Evolutionary conservation across 139 green algal genomes (phyloP), one percentile per base, ranked within the genome.

Genomic region (Gonium pectorale): DNA sequence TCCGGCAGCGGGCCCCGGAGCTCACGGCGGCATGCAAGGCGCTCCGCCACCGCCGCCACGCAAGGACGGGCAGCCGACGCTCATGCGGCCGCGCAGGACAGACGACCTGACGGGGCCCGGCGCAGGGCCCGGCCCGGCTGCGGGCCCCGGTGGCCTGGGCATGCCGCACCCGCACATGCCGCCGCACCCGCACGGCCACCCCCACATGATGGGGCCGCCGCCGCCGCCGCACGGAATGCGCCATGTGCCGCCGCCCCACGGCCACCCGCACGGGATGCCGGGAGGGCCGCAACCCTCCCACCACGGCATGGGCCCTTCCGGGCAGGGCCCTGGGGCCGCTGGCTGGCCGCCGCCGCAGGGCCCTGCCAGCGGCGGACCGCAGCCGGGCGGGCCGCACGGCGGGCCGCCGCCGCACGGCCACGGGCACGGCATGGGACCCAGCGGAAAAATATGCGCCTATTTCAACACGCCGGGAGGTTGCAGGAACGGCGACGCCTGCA

Each of bases 401-500:
- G 15, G 49, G 21, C 46, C 46, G 37, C 27, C 54, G 59, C 43
- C 31, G 2, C 27, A 33, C 13, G 26, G 54, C 35, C 29, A 6
- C 26, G 29, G 17, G 3, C 37, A 54, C 33, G 70, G 46, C 49
- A 41, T 43, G 15, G 7, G 56, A 6, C 56, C 43, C 44, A 62
- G 68, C 51, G 52, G 35, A 41, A 83, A 83, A 62, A 29, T 85
- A 27, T 85, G 64, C 79, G 46, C 40, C 3, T 85, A 68, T 27
- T 85, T 85, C 51, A 85, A 85, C 49, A 68, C 79, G 0, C 79
- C 79, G 5, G 19, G 24, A 0, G 79, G 79, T 27, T 85, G 79
- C 49, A 64, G 79, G 33, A 85, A 85, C 64, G 79, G 79, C 46
- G 79, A 85, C 79, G 38, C 6, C 3, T 85, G 79, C 33, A 64